phyloP scores from a whole-genome alignment of 768 basidiomycete species.

The Lepiota subincarnata region DNA sequence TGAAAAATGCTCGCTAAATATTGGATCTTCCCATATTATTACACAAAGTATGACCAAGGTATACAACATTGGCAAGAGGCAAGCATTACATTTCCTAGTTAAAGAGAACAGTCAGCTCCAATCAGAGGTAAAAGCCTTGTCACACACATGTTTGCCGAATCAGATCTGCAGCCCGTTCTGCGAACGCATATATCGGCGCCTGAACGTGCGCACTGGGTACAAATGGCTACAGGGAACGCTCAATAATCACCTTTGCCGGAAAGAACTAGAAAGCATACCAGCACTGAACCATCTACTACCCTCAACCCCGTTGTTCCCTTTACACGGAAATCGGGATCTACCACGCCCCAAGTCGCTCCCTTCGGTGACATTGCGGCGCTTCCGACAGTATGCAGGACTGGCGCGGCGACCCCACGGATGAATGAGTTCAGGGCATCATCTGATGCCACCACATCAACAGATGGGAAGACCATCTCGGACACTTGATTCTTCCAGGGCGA shows the following conservation, averaged over 20 bases:
- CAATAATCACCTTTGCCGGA: neutral
- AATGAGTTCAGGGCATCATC: neutral
- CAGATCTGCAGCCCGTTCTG: constrained; percentile 14
- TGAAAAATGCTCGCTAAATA: too few species aligned
- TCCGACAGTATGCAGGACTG: constrained; percentile 25
- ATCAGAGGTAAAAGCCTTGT: too few species aligned
- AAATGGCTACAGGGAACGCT: constrained; percentile 8
- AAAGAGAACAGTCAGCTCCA: too few species aligned
- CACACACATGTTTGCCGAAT: neutral
- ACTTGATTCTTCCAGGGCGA: constrained; percentile 23
- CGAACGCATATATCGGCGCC: constrained; percentile 12
- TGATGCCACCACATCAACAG: too few species aligned
- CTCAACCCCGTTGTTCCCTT: constrained; percentile 29
- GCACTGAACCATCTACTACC: constrained; percentile 31
- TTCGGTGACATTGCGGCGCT: constrained; percentile 26
- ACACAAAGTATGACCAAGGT: too few species aligned
- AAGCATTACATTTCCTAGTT: too few species aligned
- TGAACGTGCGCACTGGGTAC: constrained; percentile 14
- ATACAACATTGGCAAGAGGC: too few species aligned
- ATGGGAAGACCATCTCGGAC: too few species aligned
- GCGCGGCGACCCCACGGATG: constrained; percentile 15
- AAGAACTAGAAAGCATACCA: constrained; percentile 19
- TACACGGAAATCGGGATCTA: constrained; percentile 30
- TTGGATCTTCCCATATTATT: too few species aligned
- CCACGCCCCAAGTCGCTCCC: constrained; percentile 24